Conservation (phyloP, 306 rosid species). For the Glycine soja region DNA sequence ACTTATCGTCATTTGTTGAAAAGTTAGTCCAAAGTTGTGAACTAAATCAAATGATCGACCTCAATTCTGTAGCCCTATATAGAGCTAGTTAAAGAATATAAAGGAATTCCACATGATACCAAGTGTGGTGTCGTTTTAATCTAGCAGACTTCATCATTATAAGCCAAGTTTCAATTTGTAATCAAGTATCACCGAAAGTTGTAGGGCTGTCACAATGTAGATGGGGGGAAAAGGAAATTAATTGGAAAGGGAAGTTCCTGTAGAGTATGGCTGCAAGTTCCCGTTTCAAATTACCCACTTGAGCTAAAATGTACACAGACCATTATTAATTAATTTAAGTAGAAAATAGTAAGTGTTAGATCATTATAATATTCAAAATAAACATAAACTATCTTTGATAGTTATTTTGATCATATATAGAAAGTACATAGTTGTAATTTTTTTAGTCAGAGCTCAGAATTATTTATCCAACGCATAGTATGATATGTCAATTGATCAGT, state of each 20-base stretch:
- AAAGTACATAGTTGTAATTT: too few species aligned
- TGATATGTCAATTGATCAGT: neutral
- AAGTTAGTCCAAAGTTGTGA: constrained; percentile 25
- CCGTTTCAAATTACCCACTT: constrained; percentile 33
- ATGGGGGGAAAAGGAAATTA: neutral
- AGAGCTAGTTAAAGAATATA: constrained; percentile 14
- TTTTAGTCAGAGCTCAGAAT: too few species aligned
- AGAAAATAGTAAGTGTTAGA: neutral
- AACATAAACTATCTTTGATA: too few species aligned
- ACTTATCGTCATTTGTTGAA: constrained; percentile 31
- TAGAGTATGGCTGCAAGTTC: neutral
- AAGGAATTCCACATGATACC: neutral
- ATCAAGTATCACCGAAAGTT: constrained; percentile 73
- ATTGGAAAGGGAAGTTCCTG: constrained; percentile 2
- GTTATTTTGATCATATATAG: too few species aligned
- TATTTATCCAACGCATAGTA: too few species aligned
- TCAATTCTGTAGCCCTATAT: neutral
- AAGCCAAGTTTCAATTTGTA: constrained; percentile 48
- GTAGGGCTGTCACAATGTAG: constrained; percentile 35
- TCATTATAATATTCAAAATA: too few species aligned
- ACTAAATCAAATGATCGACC: constrained; percentile 17
- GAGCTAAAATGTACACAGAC: neutral
- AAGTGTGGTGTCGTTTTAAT: constrained; percentile 3
- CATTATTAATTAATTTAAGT: neutral
- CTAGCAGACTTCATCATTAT: constrained; percentile 48